phyloP scores from a whole-genome alignment of 208 protist species.

The Trypanosoma grayi region DNA sequence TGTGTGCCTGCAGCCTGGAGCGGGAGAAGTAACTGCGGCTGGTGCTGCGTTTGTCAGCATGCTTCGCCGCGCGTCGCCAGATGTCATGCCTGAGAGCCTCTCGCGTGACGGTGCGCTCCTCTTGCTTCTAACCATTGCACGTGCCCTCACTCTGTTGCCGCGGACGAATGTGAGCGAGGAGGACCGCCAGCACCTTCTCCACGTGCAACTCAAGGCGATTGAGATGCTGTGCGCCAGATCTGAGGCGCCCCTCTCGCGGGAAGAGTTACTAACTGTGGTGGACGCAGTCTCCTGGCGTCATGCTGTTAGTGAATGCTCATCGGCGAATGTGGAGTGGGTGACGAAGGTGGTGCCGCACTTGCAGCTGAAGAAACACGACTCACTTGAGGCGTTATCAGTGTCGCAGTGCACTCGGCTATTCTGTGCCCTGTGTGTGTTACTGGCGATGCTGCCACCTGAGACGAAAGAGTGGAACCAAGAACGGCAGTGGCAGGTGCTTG shows the following conservation, averaged over 20 bases:
- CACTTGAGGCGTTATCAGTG: slow-evolving; percentile 10
- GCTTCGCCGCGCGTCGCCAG: neutral
- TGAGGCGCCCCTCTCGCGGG: neutral
- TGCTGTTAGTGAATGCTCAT: neutral
- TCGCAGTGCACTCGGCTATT: slow-evolving; percentile 15
- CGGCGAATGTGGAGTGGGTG: neutral
- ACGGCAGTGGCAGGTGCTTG: slow-evolving; percentile 6
- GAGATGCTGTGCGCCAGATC: neutral
- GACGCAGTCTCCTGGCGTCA: slow-evolving; percentile 26
- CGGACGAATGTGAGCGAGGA: neutral
- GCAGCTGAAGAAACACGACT: neutral
- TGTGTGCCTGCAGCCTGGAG: neutral
- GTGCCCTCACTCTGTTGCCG: slow-evolving; percentile 1
- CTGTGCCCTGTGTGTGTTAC: slow-evolving; percentile 16
- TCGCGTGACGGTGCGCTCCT: slow-evolving; percentile 13
- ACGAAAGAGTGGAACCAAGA: neutral
- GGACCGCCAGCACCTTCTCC: slow-evolving; percentile 8
- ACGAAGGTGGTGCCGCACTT: neutral
- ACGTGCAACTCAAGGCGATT: slow-evolving; percentile 15
- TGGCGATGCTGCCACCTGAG: neutral
- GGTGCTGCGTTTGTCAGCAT: slow-evolving; percentile 17
- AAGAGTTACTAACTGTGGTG: slow-evolving; percentile 8
- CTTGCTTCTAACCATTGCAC: slow-evolving; percentile 1
- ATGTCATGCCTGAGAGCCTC: slow-evolving; percentile 1
- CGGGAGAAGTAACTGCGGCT: neutral